Conservation (phyloP, 176 grass and related monocot species). For the Hordeum vulgare region MorexV3_pseudomolecules_assembly NC_058522.1:456058537-456059036, state of each 20-base stretch:
- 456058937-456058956: neutral
- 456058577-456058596: slow-evolving; percentile 5
- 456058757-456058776: slow-evolving; percentile 13
- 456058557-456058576: neutral
- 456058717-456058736: slow-evolving; percentile 17
- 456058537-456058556: slow-evolving; percentile 47
- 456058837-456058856: slow-evolving; percentile 29
- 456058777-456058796: neutral
- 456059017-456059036: neutral
- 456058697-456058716: neutral
- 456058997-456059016: neutral
- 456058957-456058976: slow-evolving; percentile 4
- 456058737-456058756: slow-evolving; percentile 6
- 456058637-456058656: slow-evolving; percentile 9
- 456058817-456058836: slow-evolving; percentile 54
- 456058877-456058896: slow-evolving; percentile 24
- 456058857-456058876: slow-evolving; percentile 1
- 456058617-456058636: slow-evolving; percentile 13
- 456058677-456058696: neutral
- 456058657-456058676: slow-evolving; percentile 14
- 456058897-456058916: slow-evolving; percentile 23
- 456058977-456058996: neutral
- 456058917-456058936: neutral
- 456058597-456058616: slow-evolving; percentile 13
- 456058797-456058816: slow-evolving; percentile 35